Base-by-base conservation (phyloP, 2,329 filamentous ascomycete genomes). In the Paraconiothyrium brasiliense region DNA sequence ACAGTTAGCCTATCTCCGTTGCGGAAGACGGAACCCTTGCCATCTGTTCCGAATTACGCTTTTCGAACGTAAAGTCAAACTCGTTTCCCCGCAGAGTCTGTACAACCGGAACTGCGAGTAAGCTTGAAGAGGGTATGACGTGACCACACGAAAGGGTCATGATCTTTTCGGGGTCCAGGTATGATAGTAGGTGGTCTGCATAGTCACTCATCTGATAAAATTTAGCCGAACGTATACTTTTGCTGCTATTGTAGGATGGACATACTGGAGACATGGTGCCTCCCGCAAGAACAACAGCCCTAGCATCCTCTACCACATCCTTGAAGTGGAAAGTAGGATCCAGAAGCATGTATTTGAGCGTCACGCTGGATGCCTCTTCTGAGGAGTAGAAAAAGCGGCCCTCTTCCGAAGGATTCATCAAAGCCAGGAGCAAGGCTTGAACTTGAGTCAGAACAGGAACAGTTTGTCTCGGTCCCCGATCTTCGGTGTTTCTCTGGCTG, bases 241-340 rank as follows among this genome's bases (percentile, higher is more conserved):
- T 5, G 16, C 43, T 11, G 14, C 10, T n/a, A 11, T 14, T 13
- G 22, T 52, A 6, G 20, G 34, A n/a, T n/a, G 35, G 4, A 72
- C 80, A 72, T 75, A 86, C 85, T 0, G 95, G 95, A 2, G 95
- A 97, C 95, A 99, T 98, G 30, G 95, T 99, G 24, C 95, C 95
- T 60, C 95, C 95, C 0, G 94, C 95, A 3, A 99, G 83, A 46
- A 99, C 90, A 3, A 99, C 91, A 1, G 94, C 92, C 60, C 93
- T 86, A 0, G 95, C 93, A 64, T 91, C 89, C 34, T 92, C 89
- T 1, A 94, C 92, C 55, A 98, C 91, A 11, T 94, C 91, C 8
- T 90, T 90, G 78, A 99, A 98, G 67, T 96, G 92, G 70, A 94
- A 89, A 0, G 94, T 94, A 0, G 95, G 94, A 35, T 97, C 95